Base-by-base conservation (phyloP, 495 filamentous ascomycete species). In the Halenospora varia region DNA sequence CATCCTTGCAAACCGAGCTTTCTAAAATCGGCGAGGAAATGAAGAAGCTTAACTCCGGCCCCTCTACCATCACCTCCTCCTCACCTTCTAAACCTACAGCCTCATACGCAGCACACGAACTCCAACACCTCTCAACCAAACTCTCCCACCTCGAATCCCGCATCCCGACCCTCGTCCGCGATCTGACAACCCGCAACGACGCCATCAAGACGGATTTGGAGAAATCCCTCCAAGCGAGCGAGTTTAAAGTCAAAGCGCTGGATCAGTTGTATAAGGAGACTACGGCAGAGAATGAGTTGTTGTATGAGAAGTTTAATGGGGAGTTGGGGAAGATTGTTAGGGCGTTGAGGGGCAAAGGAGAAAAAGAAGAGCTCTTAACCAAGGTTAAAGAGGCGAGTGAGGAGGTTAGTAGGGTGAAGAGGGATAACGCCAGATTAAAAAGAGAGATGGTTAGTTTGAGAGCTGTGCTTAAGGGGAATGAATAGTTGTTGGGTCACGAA, bases 251-350 rank as follows among this genome's bases (percentile, higher is more conserved):
- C 44, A 87, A 84, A 64, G 87, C 89, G 41, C 81, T 97, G 29
- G 92, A 97, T 67, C 89, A 94, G 69, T 71, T 96, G 35, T 94
- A 95, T 72, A 88, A 90, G 57, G 88, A 96, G 63, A 82, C 86
- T 17, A 93, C 85, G 65, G 89, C 89, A 0, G 94, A 97, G 75
- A 98, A 97, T 61, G 93, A 97, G 71, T 82, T 94, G 48, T 77
- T 97, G 40, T 97, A 97, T 68, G 89, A 92, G 62, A 88, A 87
- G 60, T 96, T 97, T 75, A 96, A 97, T 62, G 79, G 83, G 22
- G 94, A 98, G 68, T 72, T 98, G 47, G 88, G 81, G 52, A 92
- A 89, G 75, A 87, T 97, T 53, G 77, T 89, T 18, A 86, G 82
- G 64, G 87, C 85, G 9, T 78, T 94, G 29, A 82, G 77, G 70